A percentile compares a stretch with the other conserved stretches of the same genome.
phyloP scores from a whole-genome alignment of 352 stramenopile genomes.

The Phytopythium ostracodes region DNA sequence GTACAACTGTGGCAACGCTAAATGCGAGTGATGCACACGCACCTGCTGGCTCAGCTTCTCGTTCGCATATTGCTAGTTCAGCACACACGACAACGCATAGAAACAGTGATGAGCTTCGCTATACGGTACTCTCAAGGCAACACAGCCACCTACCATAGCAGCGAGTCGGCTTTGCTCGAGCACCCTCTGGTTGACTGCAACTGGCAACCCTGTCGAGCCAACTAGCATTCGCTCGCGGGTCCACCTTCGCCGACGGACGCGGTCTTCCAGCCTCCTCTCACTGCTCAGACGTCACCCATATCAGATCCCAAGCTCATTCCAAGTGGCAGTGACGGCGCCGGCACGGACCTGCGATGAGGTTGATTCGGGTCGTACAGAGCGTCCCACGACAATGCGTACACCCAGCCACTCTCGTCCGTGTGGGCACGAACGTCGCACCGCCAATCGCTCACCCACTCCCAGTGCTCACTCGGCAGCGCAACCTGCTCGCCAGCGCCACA shows the following conservation, averaged over 20 bases:
- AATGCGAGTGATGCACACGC: background rate
- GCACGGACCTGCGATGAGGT: conserved; percentile 15
- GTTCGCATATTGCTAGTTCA: conserved; percentile 40
- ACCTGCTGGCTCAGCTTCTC: conserved; percentile 68
- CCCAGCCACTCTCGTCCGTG: conserved; percentile 56
- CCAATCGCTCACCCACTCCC: conserved; percentile 64
- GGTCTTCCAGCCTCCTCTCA: conserved; percentile 27
- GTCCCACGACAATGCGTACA: conserved; percentile 37
- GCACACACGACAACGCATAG: background rate
- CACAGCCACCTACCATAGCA: conserved; percentile 27
- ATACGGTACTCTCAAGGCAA: background rate
- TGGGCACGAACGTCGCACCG: conserved; percentile 29
- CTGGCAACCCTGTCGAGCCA: conserved; percentile 25
- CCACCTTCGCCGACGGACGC: conserved; percentile 50
- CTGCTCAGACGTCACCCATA: conserved; percentile 9
- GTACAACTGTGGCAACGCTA: background rate
- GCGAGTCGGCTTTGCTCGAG: conserved; percentile 26
- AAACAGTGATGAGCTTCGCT: background rate
- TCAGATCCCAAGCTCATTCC: background rate
- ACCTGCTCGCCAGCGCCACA: conserved; percentile 21
- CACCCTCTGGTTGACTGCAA: conserved; percentile 20
- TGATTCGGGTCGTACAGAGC: conserved; percentile 23
- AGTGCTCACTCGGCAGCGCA: conserved; percentile 40
- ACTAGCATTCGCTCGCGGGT: conserved; percentile 53
- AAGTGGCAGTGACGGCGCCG: background rate